These are phyloP conservation scores for Backusella westeae DNA, from an alignment of 192 early-diverging fungal species.

Conservation along the genomic window DNA sequence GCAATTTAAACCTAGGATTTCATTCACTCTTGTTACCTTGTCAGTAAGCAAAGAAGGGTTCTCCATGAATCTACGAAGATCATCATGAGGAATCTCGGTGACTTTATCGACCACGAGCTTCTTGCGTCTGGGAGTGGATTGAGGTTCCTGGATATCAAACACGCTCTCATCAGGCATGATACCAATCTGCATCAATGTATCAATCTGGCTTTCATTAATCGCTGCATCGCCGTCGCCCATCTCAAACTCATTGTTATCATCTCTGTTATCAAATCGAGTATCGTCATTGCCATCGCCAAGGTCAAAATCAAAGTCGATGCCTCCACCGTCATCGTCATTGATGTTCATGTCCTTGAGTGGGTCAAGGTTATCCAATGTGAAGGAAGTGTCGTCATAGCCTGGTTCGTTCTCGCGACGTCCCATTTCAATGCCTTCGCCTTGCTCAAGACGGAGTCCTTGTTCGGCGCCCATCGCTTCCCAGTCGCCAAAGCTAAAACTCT, in stretches of 20 bases:
- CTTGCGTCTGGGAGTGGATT: constrained; percentile 40
- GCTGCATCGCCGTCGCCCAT: constrained; percentile 2
- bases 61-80: constrained; percentile 46
- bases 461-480: neutral
- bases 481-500: constrained; percentile 3
- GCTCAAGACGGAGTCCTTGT: constrained; percentile 8
- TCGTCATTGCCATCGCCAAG: constrained; percentile 12
- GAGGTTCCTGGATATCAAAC: constrained; percentile 2
- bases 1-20: no score
- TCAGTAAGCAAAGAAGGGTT: constrained; percentile 56
- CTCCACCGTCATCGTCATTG: constrained; percentile 39
- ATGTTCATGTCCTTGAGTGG: constrained; percentile 29
- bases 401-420: constrained; percentile 52
- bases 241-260: constrained; percentile 1
- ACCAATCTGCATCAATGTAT: constrained; percentile 22
- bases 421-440: constrained; percentile 36
- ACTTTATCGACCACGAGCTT: constrained; percentile 62
- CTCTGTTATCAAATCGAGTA: neutral
- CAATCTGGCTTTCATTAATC: neutral
- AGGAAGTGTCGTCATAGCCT: constrained; percentile 26
- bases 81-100: constrained; percentile 63
- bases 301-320: constrained; percentile 34
- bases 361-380: constrained; percentile 34
- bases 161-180: neutral
- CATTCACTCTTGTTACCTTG: constrained; percentile 9